phyloP scores from a whole-genome alignment of 306 rosid species.

The Cyclanthera cordifolia region DNA sequence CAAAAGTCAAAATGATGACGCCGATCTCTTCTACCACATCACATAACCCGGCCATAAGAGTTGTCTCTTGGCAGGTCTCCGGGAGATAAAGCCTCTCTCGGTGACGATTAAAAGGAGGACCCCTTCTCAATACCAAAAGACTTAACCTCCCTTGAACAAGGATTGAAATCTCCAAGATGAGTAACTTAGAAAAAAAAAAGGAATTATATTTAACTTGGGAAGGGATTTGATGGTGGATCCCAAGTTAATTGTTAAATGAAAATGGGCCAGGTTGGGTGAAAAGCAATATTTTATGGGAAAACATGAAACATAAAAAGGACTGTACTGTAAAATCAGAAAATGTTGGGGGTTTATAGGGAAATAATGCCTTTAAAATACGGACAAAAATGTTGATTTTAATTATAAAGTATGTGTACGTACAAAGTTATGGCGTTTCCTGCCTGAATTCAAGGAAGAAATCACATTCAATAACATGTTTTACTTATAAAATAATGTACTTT shows the following conservation, averaged over 20 bases:
- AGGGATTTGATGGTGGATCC: neutral
- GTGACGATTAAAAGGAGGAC: no score
- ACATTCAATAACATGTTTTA: neutral
- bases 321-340: neutral
- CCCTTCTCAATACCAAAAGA: no score
- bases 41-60: no score
- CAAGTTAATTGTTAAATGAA: neutral
- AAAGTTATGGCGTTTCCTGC: constrained; percentile 7
- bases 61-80: no score
- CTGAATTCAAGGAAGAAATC: constrained; percentile 8
- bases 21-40: no score
- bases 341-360: neutral
- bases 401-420: constrained; percentile 5
- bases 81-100: no score
- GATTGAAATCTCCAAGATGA: no score
- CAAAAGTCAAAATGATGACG: no score
- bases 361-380: neutral
- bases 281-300: constrained; percentile 1
- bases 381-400: constrained; percentile 6
- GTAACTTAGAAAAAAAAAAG: no score
- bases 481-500: neutral
- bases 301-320: constrained; percentile 1
- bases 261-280: neutral
- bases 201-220: no score
- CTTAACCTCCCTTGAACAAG: no score